phyloP scores from a whole-genome alignment of 2,329 filamentous ascomycete species.

The Blumeria graminis region DNA sequence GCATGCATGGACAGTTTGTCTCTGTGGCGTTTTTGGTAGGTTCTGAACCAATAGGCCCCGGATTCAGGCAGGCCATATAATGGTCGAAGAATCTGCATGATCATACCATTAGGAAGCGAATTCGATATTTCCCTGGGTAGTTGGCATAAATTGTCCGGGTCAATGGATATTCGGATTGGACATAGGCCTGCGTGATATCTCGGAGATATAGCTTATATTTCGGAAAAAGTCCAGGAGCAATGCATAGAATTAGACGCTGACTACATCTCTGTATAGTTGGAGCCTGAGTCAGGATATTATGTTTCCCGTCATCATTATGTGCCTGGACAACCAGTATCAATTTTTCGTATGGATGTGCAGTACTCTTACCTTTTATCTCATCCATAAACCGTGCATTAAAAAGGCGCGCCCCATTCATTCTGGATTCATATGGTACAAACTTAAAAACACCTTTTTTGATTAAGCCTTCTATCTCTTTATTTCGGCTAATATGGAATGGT shows the following conservation, averaged over 20 bases:
- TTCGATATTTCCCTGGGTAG: background rate
- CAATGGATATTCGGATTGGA: conserved; percentile 3
- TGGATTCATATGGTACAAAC: too few relatives aligned
- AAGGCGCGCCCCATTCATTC: too few relatives aligned
- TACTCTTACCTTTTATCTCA: too few relatives aligned
- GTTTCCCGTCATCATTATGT: conserved; percentile 4
- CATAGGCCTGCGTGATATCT: conserved; percentile 4
- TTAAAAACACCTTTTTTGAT: too few relatives aligned
- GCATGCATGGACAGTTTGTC: background rate
- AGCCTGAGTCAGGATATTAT: conserved; percentile 4
- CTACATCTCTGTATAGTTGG: conserved; percentile 4
- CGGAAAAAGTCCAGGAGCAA: background rate
- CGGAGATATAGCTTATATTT: conserved; percentile 1
- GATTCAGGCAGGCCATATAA: conserved; percentile 5
- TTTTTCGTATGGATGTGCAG: background rate
- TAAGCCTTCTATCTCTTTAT: too few relatives aligned
- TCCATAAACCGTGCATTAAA: too few relatives aligned
- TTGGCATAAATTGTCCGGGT: conserved; percentile 3
- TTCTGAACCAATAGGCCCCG: conserved; percentile 3
- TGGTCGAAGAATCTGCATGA: conserved; percentile 2
- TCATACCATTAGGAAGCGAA: background rate
- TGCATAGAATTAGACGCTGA: conserved; percentile 3
- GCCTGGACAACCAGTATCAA: conserved; percentile 1
- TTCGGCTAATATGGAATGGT: too few relatives aligned
- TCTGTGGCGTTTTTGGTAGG: background rate